Evolutionary conservation across 371 early-diverging fungal species (phyloP).

Genomic region (Mortierella sp.): DNA sequence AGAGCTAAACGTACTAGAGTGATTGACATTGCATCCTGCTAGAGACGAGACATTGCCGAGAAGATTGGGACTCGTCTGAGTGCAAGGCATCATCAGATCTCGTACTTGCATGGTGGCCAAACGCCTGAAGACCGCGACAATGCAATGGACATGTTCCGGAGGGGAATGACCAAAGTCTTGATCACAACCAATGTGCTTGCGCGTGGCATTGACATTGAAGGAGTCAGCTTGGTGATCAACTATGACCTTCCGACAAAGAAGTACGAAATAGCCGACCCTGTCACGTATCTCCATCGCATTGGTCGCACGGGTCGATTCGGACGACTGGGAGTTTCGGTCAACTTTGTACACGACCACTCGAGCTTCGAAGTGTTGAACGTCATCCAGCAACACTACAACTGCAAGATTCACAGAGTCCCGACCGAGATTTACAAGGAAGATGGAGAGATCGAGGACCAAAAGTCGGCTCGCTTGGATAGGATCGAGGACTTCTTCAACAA

Average conservation of each 20-base stretch:
- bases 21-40: background rate
- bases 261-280: constrained; percentile 74
- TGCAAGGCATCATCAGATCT: constrained; percentile 81
- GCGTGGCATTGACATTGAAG: constrained; percentile 96
- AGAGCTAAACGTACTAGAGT: background rate
- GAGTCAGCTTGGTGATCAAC: constrained; percentile 97
- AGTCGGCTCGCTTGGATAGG: constrained; percentile 22
- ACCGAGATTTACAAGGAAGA: constrained; percentile 77
- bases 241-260: constrained; percentile 89
- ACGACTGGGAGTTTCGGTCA: constrained; percentile 93
- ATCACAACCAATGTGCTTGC: constrained; percentile 97
- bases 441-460: constrained; percentile 71
- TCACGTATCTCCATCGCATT: constrained; percentile 98
- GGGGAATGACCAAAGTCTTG: constrained; percentile 90
- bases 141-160: constrained; percentile 90
- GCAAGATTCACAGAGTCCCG: constrained; percentile 75
- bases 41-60: constrained; percentile 84
- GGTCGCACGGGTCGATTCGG: constrained; percentile 99
- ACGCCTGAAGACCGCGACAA: constrained; percentile 83
- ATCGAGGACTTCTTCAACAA: constrained; percentile 30
- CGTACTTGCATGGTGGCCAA: constrained; percentile 88
- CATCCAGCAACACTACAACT: constrained; percentile 77
- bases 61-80: constrained; percentile 76
- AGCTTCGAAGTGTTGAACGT: constrained; percentile 71
- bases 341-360: constrained; percentile 86